Evolutionary conservation across 2,329 filamentous ascomycete species (phyloP).

Genomic region (Arthrobotrys conoides): DNA sequence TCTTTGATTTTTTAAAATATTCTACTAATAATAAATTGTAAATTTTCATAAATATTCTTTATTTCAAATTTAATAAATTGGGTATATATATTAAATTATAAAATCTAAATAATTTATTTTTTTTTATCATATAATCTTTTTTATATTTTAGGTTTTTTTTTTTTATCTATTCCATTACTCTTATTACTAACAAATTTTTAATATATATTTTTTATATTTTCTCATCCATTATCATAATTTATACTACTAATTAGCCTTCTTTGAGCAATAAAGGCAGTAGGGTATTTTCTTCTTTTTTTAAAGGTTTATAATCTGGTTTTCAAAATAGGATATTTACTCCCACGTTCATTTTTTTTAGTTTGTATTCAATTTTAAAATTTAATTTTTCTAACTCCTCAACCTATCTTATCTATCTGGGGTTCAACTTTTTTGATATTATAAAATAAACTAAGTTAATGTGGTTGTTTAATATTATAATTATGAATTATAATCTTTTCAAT

Average conservation of each 20-base stretch:
- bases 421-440: conserved; percentile 5
- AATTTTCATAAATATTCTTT: not conserved
- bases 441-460: too few relatives aligned
- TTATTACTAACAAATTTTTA: not conserved
- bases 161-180: not conserved
- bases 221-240: not conserved
- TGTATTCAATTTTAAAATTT: conserved; percentile 11
- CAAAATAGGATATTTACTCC: conserved; percentile 4
- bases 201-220: not conserved
- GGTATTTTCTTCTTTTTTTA: too few relatives aligned
- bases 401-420: not conserved
- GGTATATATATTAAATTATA: too few relatives aligned
- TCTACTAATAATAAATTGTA: not conserved
- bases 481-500: too few relatives aligned
- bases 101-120: too few relatives aligned
- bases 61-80: not conserved
- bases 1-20: not conserved
- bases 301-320: too few relatives aligned
- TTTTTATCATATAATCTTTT: too few relatives aligned
- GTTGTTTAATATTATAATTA: too few relatives aligned
- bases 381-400: not conserved
- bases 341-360: conserved; percentile 6
- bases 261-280: not conserved
- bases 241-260: conserved; percentile 7
- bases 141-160: too few relatives aligned